A percentile compares a stretch with the other conserved stretches of the same genome.
phyloP scores from a whole-genome alignment of 2,329 filamentous ascomycete genomes.

The Fusarium bulbicola region DNA sequence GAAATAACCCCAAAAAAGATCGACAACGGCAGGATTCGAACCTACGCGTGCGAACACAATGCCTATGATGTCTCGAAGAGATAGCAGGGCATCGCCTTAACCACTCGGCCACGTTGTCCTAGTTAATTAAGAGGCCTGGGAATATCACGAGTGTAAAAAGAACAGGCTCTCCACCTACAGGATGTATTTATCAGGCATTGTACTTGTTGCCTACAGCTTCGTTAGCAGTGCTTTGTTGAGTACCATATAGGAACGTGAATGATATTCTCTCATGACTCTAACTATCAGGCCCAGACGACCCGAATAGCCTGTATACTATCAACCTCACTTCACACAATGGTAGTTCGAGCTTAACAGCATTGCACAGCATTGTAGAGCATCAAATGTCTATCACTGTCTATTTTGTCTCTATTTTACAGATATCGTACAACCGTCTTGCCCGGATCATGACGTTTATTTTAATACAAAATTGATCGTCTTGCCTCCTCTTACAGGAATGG shows the following conservation, averaged over 20 bases:
- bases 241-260: not conserved
- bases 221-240: not conserved
- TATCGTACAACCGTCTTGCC: conserved; percentile 9
- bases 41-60: conserved; percentile 31
- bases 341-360: not conserved
- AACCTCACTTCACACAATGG: not conserved
- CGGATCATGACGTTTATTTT: conserved; percentile 18
- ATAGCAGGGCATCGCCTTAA: conserved; percentile 34
- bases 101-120: conserved; percentile 31
- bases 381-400: conserved; percentile 6
- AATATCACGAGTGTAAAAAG: not conserved
- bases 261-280: not conserved
- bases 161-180: fast-evolving
- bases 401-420: conserved; percentile 17
- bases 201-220: not conserved
- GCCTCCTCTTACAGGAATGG: conserved; percentile 73
- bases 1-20: not conserved
- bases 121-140: fast-evolving
- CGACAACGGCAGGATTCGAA: conserved; percentile 33
- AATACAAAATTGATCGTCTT: conserved; percentile 80
- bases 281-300: too few species aligned
- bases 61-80: conserved; percentile 17
- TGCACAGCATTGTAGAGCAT: not conserved
- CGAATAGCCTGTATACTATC: not conserved
- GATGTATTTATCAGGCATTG: not conserved